These are phyloP conservation scores for Naganishia vishniacii DNA, from an alignment of 768 basidiomycete genomes.

Conservation along the genomic window DNA sequence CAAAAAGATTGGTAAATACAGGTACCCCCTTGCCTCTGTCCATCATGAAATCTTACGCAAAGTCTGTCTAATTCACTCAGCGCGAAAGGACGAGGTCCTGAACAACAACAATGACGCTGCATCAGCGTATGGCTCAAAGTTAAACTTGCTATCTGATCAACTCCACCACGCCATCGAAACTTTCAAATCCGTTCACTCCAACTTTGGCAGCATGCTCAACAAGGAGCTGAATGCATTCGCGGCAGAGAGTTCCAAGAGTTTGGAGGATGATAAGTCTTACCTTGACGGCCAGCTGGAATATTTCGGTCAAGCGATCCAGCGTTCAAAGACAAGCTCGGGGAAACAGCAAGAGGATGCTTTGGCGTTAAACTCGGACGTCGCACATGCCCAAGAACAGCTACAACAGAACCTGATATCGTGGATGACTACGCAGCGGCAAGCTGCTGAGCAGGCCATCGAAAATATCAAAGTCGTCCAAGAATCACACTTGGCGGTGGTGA, in stretches of 20 bases:
- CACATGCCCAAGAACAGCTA: background rate
- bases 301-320: slow-evolving; percentile 11
- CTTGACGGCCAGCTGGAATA: slow-evolving; percentile 10
- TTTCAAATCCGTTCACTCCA: slow-evolving; percentile 58
- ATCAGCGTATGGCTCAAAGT: slow-evolving; percentile 58
- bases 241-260: slow-evolving; percentile 53
- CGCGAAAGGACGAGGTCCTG: slow-evolving; percentile 65
- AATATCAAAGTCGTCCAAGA: slow-evolving; percentile 1
- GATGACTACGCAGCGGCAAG: slow-evolving; percentile 7
- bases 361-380: background rate
- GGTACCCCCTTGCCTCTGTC: background rate
- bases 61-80: slow-evolving; percentile 49
- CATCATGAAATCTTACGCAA: background rate
- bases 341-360: background rate
- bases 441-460: background rate
- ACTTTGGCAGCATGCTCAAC: slow-evolving; percentile 57
- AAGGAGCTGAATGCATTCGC: slow-evolving; percentile 59
- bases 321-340: background rate
- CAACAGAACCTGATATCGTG: slow-evolving; percentile 19
- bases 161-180: slow-evolving; percentile 61
- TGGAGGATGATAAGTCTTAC: slow-evolving; percentile 25
- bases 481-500: slow-evolving; percentile 19
- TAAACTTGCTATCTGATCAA: slow-evolving; percentile 56
- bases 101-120: slow-evolving; percentile 64
- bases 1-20: slow-evolving; percentile 68